These are phyloP conservation scores for Microsporum audouinii DNA, from an alignment of 2,329 filamentous ascomycete species.

Conservation along the genomic window DNA sequence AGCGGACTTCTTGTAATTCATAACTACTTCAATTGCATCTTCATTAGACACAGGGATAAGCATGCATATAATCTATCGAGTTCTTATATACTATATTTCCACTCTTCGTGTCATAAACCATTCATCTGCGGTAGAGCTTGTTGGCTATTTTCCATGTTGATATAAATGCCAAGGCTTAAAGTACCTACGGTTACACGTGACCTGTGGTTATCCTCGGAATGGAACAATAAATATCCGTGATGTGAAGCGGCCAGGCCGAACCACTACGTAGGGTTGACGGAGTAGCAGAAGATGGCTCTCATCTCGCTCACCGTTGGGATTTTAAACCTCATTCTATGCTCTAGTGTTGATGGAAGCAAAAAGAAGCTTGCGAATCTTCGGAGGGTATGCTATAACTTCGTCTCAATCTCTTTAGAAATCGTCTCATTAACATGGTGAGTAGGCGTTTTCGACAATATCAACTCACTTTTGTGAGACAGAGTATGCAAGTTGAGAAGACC, in stretches of 20 bases:
- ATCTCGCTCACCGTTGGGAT: not conserved
- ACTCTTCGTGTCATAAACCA: not conserved
- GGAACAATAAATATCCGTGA: too few relatives aligned
- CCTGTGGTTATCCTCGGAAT: too few relatives aligned
- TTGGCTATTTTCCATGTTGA: too few relatives aligned
- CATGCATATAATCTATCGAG: not conserved
- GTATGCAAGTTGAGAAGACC: too few relatives aligned
- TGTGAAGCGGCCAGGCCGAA: too few relatives aligned
- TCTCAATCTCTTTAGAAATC: not conserved
- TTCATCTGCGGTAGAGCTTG: too few relatives aligned
- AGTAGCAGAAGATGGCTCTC: not conserved
- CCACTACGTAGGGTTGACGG: not conserved
- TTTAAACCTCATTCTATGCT: not conserved
- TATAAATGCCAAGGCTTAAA: too few relatives aligned
- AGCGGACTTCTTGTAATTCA: not conserved
- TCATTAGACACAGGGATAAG: not conserved
- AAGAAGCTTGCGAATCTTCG: not conserved
- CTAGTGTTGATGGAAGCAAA: not conserved
- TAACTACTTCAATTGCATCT: slow-evolving; percentile 1
- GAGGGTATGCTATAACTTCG: not conserved
- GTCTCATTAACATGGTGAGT: not conserved
- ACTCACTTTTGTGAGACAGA: not conserved
- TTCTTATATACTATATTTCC: not conserved
- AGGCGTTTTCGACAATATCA: not conserved
- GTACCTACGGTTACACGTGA: too few relatives aligned